Conservation (phyloP, 1,139 yeast genomes). For the Taphrina pruni region DNA sequence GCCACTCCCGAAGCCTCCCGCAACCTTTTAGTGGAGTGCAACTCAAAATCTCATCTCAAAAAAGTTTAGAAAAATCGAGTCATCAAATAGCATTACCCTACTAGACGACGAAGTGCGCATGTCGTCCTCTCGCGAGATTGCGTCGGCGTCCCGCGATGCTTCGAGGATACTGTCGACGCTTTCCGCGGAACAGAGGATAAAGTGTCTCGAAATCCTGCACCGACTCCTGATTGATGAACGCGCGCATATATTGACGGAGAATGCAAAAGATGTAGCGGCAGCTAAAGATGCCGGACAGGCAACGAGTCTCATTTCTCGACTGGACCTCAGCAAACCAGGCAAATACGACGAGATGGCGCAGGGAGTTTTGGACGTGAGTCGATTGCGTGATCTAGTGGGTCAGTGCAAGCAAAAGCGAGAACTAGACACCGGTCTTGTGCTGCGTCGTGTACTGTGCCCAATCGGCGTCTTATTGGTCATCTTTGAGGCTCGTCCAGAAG, state of each 20-base stretch:
- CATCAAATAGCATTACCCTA: not conserved
- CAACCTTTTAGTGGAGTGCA: not conserved
- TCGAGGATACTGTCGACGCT: conserved; percentile 27
- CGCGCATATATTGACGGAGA: conserved; percentile 70
- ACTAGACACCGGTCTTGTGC: conserved; percentile 82
- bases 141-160: conserved; percentile 24
- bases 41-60: not conserved
- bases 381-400: conserved; percentile 88
- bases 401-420: conserved; percentile 78
- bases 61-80: not conserved
- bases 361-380: conserved; percentile 90
- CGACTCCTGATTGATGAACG: conserved; percentile 67
- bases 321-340: conserved; percentile 79
- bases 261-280: conserved; percentile 70
- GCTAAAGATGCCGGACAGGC: conserved; percentile 63
- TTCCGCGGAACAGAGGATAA: conserved; percentile 71
- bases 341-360: conserved; percentile 93
- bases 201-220: conserved; percentile 73
- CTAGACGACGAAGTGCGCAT: not conserved
- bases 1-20: not conserved
- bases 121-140: conserved; percentile 31
- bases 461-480: conserved; percentile 92
- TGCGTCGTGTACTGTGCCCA: conserved; percentile 86
- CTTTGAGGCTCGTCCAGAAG: conserved; percentile 97
- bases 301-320: conserved; percentile 74